A percentile compares a stretch with the other conserved stretches of the same genome.
Conservation (phyloP, 73 alveolate species). For the Blepharisma japonicum region DNA sequence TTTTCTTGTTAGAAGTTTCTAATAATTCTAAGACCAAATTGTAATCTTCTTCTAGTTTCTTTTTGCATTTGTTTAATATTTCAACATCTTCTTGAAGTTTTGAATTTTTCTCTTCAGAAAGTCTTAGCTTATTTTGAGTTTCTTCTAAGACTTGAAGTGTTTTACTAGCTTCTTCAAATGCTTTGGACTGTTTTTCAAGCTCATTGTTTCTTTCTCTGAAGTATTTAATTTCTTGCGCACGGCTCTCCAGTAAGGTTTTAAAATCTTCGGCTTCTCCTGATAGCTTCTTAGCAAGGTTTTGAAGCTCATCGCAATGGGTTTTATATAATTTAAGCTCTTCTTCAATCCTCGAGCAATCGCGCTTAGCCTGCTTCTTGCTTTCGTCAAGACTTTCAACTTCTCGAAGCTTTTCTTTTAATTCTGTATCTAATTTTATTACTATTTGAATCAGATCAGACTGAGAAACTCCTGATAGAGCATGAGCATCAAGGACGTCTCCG, state of each 20-base stretch:
- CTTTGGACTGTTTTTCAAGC: background rate
- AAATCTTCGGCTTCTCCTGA: background rate
- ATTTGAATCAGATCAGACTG: background rate
- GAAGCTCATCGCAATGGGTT: background rate
- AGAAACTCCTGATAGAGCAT: background rate
- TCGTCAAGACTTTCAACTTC: background rate
- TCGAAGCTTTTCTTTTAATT: background rate
- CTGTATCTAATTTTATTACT: background rate
- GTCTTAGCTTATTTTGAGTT: background rate
- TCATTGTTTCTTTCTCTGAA: background rate
- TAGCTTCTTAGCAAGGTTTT: background rate
- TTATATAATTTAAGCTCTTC: background rate
- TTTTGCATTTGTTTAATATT: no score
- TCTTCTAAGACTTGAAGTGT: background rate
- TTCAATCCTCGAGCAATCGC: background rate
- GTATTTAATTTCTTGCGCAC: background rate
- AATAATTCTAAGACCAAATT: no score
- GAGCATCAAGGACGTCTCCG: background rate
- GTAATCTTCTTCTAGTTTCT: no score
- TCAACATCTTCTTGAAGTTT: no score
- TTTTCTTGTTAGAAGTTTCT: background rate
- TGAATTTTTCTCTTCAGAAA: background rate
- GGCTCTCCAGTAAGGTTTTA: slow-evolving; percentile 10
- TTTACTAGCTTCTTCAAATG: background rate
- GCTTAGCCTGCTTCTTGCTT: background rate